phyloP scores from a whole-genome alignment of 2,329 filamentous ascomycete genomes.

The Aureobasidium uvarum region DNA sequence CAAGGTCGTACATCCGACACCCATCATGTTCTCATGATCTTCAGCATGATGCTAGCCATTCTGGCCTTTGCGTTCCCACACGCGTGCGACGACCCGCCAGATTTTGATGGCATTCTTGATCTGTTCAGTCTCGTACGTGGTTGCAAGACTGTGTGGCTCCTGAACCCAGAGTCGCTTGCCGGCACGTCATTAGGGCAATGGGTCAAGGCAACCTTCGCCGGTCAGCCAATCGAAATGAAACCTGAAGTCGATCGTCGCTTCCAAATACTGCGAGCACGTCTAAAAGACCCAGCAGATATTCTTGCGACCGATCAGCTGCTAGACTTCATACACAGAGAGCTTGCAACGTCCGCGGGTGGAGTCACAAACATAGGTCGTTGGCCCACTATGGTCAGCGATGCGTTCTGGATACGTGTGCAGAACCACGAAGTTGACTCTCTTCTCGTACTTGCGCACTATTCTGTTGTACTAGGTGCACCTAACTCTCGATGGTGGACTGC shows the following conservation, averaged over 20 bases:
- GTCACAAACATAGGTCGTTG: slow-evolving; percentile 32
- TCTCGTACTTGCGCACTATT: slow-evolving; percentile 31
- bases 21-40: slow-evolving; percentile 31
- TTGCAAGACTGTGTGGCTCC: slow-evolving; percentile 31
- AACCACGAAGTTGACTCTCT: slow-evolving; percentile 31
- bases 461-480: slow-evolving; percentile 30
- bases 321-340: not conserved
- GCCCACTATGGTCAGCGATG: slow-evolving; percentile 32
- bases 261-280: slow-evolving; percentile 15
- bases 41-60: slow-evolving; percentile 33
- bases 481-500: slow-evolving; percentile 33
- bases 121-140: slow-evolving; percentile 34
- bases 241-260: slow-evolving; percentile 16
- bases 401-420: slow-evolving; percentile 30
- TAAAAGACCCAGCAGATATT: slow-evolving; percentile 24
- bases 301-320: slow-evolving; percentile 13
- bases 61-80: slow-evolving; percentile 33
- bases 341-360: slow-evolving; percentile 24
- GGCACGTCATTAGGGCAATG: slow-evolving; percentile 19
- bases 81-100: slow-evolving; percentile 29
- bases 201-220: slow-evolving; percentile 5
- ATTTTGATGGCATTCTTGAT: slow-evolving; percentile 33
- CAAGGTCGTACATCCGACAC: slow-evolving; percentile 26
- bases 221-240: slow-evolving; percentile 11
- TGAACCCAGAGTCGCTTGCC: slow-evolving; percentile 29